Conservation (phyloP, 805 yeast genomes). For the Hanseniaspora osmophila region DNA sequence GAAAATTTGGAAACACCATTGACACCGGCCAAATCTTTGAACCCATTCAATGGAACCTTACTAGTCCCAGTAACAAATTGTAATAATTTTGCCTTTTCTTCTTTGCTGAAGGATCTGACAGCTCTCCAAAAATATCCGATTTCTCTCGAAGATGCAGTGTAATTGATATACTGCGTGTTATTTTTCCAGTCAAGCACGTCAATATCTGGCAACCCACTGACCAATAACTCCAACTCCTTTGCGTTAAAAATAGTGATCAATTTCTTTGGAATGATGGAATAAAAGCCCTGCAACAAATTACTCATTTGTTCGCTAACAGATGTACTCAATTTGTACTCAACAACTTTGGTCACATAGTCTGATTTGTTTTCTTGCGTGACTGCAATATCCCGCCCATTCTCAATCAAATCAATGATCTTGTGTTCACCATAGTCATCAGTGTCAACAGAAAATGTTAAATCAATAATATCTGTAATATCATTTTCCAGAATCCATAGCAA, state of each 20-base stretch:
- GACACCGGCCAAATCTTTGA: conserved; percentile 77
- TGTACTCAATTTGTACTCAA: conserved; percentile 70
- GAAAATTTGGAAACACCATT: conserved; percentile 76
- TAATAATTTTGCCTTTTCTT: conserved; percentile 82
- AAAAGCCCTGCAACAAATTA: conserved; percentile 73
- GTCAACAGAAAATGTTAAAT: conserved; percentile 87
- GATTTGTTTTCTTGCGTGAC: conserved; percentile 86
- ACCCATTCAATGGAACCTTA: conserved; percentile 90
- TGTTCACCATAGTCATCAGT: conserved; percentile 89
- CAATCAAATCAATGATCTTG: conserved; percentile 66
- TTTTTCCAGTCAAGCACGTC: conserved; percentile 93
- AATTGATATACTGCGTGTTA: conserved; percentile 69
- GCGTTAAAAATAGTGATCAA: conserved; percentile 82
- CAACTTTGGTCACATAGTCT: conserved; percentile 75
- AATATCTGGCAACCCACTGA: conserved; percentile 91
- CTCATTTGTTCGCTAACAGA: conserved; percentile 83
- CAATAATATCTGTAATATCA: conserved; percentile 88
- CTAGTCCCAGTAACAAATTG: conserved; percentile 97
- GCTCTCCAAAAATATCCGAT: conserved; percentile 98
- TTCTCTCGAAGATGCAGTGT: conserved; percentile 69
- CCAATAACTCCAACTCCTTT: conserved; percentile 82
- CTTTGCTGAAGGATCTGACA: conserved; percentile 82
- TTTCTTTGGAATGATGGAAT: conserved; percentile 76
- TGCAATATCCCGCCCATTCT: conserved; percentile 66
- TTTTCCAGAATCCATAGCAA: conserved; percentile 92